A percentile compares a stretch with the other conserved stretches of the same genome.
Conservation (phyloP, 2,329 filamentous ascomycete species). For the Orbilia quercus region DNA sequence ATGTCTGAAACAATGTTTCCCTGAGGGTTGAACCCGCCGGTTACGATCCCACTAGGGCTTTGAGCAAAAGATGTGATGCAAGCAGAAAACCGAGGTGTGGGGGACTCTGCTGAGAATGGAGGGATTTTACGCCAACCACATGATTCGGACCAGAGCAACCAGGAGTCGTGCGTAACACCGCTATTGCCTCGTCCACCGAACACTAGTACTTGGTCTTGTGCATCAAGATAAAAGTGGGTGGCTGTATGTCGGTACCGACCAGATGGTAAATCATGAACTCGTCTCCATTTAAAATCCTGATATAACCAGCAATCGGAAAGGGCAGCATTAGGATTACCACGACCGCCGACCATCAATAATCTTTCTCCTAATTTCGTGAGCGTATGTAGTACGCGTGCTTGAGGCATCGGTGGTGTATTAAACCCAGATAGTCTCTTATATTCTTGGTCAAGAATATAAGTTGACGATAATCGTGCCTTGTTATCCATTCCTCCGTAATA, state of each 20-base stretch:
- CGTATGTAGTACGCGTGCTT: slow-evolving; percentile 77
- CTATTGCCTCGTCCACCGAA: slow-evolving; percentile 72
- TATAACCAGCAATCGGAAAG: slow-evolving; percentile 81
- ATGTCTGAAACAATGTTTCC: slow-evolving; percentile 34
- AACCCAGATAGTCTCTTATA: slow-evolving; percentile 6
- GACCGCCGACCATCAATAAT: slow-evolving; percentile 78
- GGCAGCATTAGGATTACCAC: slow-evolving; percentile 77
- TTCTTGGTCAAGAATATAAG: slow-evolving; percentile 17
- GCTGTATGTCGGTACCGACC: slow-evolving; percentile 81
- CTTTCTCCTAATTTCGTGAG: slow-evolving; percentile 74
- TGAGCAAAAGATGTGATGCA: slow-evolving; percentile 62
- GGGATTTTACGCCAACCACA: slow-evolving; percentile 68
- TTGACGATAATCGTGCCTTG: slow-evolving; percentile 35
- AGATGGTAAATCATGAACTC: slow-evolving; percentile 73
- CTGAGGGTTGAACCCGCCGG: slow-evolving; percentile 25
- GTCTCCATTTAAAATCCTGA: slow-evolving; percentile 72
- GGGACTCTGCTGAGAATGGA: slow-evolving; percentile 61
- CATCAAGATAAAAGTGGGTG: slow-evolving; percentile 62
- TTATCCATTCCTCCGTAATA: slow-evolving; percentile 47
- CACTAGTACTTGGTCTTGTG: slow-evolving; percentile 67
- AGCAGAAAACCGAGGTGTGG: slow-evolving; percentile 70
- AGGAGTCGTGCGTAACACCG: slow-evolving; percentile 67
- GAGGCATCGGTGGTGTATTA: slow-evolving; percentile 1
- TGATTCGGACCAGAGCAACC: slow-evolving; percentile 68
- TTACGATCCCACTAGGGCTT: slow-evolving; percentile 4